A percentile compares a stretch with the other conserved stretches of the same genome.
These are phyloP conservation scores for Geopyxis carbonaria DNA, from an alignment of 495 filamentous ascomycete species.

Conservation along the genomic window DNA sequence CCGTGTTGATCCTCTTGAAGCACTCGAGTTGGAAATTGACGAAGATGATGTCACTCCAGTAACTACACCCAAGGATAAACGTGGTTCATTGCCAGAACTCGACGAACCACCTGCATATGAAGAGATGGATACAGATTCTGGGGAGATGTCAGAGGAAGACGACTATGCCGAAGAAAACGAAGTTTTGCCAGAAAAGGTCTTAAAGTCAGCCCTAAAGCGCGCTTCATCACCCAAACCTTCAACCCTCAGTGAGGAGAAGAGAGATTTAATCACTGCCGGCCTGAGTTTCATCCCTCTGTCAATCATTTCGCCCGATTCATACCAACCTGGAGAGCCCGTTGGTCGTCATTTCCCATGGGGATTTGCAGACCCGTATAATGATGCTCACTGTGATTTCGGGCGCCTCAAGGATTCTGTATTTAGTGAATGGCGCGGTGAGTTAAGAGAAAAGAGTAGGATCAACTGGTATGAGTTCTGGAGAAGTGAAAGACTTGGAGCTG, in stretches of 20 bases:
- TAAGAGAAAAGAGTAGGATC: slow-evolving; percentile 81
- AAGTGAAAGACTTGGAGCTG: slow-evolving; percentile 42
- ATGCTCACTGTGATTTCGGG: slow-evolving; percentile 87
- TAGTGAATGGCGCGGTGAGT: slow-evolving; percentile 75
- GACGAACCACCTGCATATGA: slow-evolving; percentile 17
- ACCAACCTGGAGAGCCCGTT: slow-evolving; percentile 53
- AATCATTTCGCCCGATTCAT: slow-evolving; percentile 82
- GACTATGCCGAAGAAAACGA: background rate
- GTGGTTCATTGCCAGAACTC: slow-evolving; percentile 16
- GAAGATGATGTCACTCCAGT: slow-evolving; percentile 30
- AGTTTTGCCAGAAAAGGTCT: too few species aligned
- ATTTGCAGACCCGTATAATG: slow-evolving; percentile 79
- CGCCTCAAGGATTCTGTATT: slow-evolving; percentile 82
- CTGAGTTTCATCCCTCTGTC: slow-evolving; percentile 62
- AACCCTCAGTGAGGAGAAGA: background rate
- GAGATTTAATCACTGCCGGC: slow-evolving; percentile 17
- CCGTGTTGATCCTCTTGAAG: slow-evolving; percentile 76
- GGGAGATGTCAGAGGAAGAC: slow-evolving; percentile 7
- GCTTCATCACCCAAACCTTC: slow-evolving; percentile 21
- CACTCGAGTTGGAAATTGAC: slow-evolving; percentile 59
- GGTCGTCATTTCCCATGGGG: slow-evolving; percentile 92
- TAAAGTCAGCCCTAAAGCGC: too few species aligned
- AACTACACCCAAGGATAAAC: slow-evolving; percentile 12
- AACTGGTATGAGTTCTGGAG: slow-evolving; percentile 96
- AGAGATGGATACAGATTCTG: slow-evolving; percentile 25